Conservation (phyloP, 495 filamentous ascomycete species). For the Platismatia glauca region DNA sequence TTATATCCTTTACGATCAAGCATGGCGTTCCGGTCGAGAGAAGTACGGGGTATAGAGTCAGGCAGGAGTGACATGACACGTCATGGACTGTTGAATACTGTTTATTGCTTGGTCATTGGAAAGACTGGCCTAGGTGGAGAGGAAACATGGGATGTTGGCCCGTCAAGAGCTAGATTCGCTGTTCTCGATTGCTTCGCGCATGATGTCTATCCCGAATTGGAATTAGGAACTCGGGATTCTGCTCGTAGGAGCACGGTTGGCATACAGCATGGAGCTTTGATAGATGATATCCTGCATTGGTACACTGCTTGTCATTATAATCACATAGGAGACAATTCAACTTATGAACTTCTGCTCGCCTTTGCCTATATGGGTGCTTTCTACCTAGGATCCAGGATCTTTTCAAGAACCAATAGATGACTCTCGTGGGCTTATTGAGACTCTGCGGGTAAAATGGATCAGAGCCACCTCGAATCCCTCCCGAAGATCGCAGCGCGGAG, state of each 20-base stretch:
- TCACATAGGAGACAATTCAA: neutral
- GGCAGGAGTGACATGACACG: neutral
- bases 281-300: neutral
- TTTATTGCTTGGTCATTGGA: neutral
- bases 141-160: neutral
- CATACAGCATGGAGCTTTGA: neutral
- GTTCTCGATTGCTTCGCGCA: neutral
- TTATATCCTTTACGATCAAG: neutral
- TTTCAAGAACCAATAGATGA: too few relatives aligned
- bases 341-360: neutral
- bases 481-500: neutral
- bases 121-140: neutral
- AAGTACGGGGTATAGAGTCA: neutral
- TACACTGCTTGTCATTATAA: neutral
- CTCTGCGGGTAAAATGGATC: neutral
- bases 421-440: neutral
- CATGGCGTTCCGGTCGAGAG: neutral
- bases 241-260: neutral
- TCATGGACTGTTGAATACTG: neutral
- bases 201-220: neutral
- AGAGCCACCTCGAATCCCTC: too few relatives aligned
- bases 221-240: neutral
- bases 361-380: too few relatives aligned
- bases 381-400: too few relatives aligned
- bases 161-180: neutral